These are phyloP conservation scores for Talaromyces piceae DNA, from an alignment of 2,329 filamentous ascomycete species.

Conservation along the genomic window DNA sequence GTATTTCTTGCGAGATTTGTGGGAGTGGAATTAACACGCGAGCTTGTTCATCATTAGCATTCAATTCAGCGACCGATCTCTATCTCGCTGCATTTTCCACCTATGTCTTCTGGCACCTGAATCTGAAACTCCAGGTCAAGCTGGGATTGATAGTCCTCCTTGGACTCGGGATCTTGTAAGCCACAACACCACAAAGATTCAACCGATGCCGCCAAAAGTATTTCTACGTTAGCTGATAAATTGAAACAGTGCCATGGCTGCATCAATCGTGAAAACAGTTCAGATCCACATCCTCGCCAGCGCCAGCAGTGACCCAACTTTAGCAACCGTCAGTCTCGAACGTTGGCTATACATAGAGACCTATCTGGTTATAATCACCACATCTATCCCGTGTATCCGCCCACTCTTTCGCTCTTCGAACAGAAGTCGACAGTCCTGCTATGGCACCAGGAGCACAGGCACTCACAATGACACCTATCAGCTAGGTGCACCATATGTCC, in stretches of 20 bases:
- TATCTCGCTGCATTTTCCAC: constrained; percentile 24
- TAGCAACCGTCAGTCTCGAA: constrained; percentile 18
- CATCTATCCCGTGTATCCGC: constrained; percentile 23
- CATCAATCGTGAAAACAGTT: constrained; percentile 20
- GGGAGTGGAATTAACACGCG: neutral
- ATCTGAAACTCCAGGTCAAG: constrained; percentile 23
- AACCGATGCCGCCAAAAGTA: too few species aligned
- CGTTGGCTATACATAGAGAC: constrained; percentile 24
- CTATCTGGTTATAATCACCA: constrained; percentile 25
- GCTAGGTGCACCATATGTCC: neutral
- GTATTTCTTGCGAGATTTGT: too few species aligned
- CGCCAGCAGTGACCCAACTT: constrained; percentile 15
- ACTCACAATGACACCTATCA: neutral
- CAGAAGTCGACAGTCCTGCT: neutral
- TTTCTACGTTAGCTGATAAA: neutral
- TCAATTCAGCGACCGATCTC: constrained; percentile 24
- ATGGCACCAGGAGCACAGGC: neutral
- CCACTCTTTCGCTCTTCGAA: constrained; percentile 13
- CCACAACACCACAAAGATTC: neutral
- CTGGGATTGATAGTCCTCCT: constrained; percentile 22
- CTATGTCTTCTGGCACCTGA: constrained; percentile 26
- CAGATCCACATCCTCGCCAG: constrained; percentile 13
- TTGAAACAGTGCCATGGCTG: constrained; percentile 19
- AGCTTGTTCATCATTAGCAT: constrained; percentile 8
- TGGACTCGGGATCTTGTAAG: constrained; percentile 26